Percentiles rank a stretch among this genome's conserved stretches.
Evolutionary conservation across 805 yeast genomes (phyloP).

Genomic region (Naumovozyma castellii): DNA sequence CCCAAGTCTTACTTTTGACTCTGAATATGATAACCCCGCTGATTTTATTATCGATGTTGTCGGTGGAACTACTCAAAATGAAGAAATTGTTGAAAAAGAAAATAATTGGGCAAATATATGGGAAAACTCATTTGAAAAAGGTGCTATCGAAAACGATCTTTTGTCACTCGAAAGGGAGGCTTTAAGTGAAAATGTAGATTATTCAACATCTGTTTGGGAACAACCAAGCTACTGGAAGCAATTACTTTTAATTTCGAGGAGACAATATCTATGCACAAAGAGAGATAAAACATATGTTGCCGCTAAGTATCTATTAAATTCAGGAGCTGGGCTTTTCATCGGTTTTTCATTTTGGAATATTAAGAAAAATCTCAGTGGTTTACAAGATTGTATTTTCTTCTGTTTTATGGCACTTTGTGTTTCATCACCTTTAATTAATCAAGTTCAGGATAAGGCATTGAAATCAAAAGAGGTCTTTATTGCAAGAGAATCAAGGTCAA

Average conservation of each 20-base stretch:
- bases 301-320: slow-evolving; percentile 46
- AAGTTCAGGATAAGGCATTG: slow-evolving; percentile 53
- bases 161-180: slow-evolving; percentile 13
- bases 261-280: slow-evolving; percentile 42
- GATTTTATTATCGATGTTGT: slow-evolving; percentile 64
- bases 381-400: slow-evolving; percentile 54
- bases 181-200: slow-evolving; percentile 11
- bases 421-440: slow-evolving; percentile 52
- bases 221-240: slow-evolving; percentile 39
- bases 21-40: slow-evolving; percentile 54
- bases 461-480: slow-evolving; percentile 55
- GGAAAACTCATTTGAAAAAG: slow-evolving; percentile 12
- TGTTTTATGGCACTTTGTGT: slow-evolving; percentile 51
- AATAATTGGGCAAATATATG: slow-evolving; percentile 21
- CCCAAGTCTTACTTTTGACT: slow-evolving; percentile 43
- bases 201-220: slow-evolving; percentile 11
- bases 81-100: slow-evolving; percentile 20
- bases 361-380: slow-evolving; percentile 42
- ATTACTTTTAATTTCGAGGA: slow-evolving; percentile 32
- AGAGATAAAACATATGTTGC: slow-evolving; percentile 55
- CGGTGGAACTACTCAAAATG: slow-evolving; percentile 52
- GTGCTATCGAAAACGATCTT: slow-evolving; percentile 3
- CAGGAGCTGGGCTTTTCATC: slow-evolving; percentile 51
- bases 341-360: slow-evolving; percentile 70
- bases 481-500: slow-evolving; percentile 62